Evolutionary conservation across 768 basidiomycete genomes (phyloP), one percentile per base, ranked within the genome.

Genomic region (Tephrocybe sp.): DNA sequence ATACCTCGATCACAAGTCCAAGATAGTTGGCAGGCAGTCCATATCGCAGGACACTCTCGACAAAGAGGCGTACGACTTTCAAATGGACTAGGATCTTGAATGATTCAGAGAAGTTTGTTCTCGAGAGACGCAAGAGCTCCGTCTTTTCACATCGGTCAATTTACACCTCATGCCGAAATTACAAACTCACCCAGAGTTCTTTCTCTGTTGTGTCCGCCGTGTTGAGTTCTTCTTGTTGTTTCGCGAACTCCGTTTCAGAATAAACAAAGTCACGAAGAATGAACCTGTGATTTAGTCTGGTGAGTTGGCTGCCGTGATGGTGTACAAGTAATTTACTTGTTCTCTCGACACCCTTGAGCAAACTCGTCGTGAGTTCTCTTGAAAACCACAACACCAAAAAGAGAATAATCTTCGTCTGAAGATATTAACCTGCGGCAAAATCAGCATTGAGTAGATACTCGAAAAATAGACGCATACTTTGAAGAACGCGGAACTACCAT

Each of bases 31-130:
- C 92, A 3, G 97, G 97, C 9, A 98, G 75, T 47, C 97, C 97
- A 66, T 98, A 98, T 59, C 96, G 81, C 37, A 99, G 78, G 17
- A 98, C 95, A 50, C 92, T 94, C 72, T 99, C 97, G 18, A 96
- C 86, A 61, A 95, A 98, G 14, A 97, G 74, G 9, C 93, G 86
- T 14, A 97, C 70, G 44, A 96, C 79, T 70, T 98, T 98, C 59
- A 98, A 76, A 63, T 98, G 97, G 0, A 95, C 90, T 17, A 98
- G 77, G 46, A 96, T 77, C 66, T 98, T 92, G 73, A 94, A 93
- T 4, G 94, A 86, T 73, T 99, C 97, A 0, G 94, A 95, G 68
- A 98, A 99, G 70, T 96, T 98, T 46, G 92, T 97, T 48, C 97
- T 80, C 32, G 95, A 86, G 32, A 98, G 68, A 60, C 90, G 83